These are phyloP conservation scores for Calonectria montana DNA, from an alignment of 2,329 filamentous ascomycete species.

Conservation along the genomic window DNA sequence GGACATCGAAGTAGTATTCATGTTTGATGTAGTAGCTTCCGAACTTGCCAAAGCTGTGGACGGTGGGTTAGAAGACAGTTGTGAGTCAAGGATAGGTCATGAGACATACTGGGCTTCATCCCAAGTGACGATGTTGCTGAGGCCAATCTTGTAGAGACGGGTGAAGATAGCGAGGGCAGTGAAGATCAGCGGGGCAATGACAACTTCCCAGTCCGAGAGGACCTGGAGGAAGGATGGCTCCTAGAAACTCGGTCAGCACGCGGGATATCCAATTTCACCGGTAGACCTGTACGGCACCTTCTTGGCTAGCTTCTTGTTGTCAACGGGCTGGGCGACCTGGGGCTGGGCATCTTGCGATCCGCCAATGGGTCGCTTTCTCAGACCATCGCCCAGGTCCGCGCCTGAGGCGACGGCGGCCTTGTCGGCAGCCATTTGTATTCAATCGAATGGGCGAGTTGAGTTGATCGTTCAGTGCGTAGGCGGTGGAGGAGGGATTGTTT, in stretches of 20 bases:
- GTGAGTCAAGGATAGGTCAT: slow-evolving; percentile 15
- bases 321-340: slow-evolving; percentile 59
- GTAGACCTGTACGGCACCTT: slow-evolving; percentile 57
- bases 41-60: slow-evolving; percentile 88
- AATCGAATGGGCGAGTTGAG: slow-evolving; percentile 26
- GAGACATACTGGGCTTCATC: slow-evolving; percentile 72
- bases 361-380: slow-evolving; percentile 65
- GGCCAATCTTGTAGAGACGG: slow-evolving; percentile 75
- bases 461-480: slow-evolving; percentile 20
- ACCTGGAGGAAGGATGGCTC: slow-evolving; percentile 69
- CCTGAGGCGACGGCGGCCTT: slow-evolving; percentile 69
- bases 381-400: slow-evolving; percentile 67
- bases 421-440: slow-evolving; percentile 62
- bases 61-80: slow-evolving; percentile 12
- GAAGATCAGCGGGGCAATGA: slow-evolving; percentile 72
- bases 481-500: slow-evolving; percentile 26
- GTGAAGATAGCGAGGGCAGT: slow-evolving; percentile 73
- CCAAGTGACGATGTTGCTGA: slow-evolving; percentile 75
- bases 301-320: slow-evolving; percentile 69
- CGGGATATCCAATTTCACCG: not conserved
- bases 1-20: slow-evolving; percentile 95
- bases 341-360: slow-evolving; percentile 49
- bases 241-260: slow-evolving; percentile 46
- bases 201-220: slow-evolving; percentile 72
- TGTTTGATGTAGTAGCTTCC: slow-evolving; percentile 99